Base-by-base conservation (phyloP, 2,329 filamentous ascomycete species). In the Cryphonectria naterciae region DNA sequence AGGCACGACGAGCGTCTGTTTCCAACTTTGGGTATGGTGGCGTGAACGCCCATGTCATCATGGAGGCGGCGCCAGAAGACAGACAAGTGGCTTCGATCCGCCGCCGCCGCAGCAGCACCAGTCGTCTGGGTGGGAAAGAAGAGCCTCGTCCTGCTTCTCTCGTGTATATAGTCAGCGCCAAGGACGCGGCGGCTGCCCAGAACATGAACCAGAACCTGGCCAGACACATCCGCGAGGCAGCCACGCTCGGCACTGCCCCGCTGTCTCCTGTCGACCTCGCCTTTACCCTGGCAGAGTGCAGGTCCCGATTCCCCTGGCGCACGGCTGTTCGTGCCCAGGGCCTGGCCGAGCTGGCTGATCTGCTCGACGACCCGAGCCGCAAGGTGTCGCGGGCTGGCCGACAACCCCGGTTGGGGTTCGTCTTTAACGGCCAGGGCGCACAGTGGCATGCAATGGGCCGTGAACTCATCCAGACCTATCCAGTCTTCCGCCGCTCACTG, bases 11-110 rank as follows among this genome's bases (percentile, higher is more conserved):
- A 41, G 77, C 75, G 0, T 75, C 74, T n/a, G 73, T 81, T 22
- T 79, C 78, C 68, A 75, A 74, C 41, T 81, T 80, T 65, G 80
- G 79, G 0, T 81, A 75, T 70, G 80, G 80, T 19, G 79, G 80
- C 8, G 75, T 77, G 22, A 80, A 81, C 39, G 75, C 74, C 1
- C 79, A 80, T 68, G 73, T 75, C 22, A 76, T 80, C 22, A 32
- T 80, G 4, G 78, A 80, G 66, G 41, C 37, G 8, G 22, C 17
- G 22, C 65, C 65, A n/a, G 13, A n/a, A 60, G 1, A 37, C 4
- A 37, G 35, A 37, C 4, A 37, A 37, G 35, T 37, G 35, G 35
- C 35, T 37, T 37, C 35, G n/a, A n/a, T n/a, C n/a, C n/a, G n/a
- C n/a, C 35, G 35, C 7, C 35, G 35, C 35, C 3, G 35, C 35